Base-by-base conservation (phyloP, 176 grass and related monocot species). In the Calamus simplicifolius region DNA sequence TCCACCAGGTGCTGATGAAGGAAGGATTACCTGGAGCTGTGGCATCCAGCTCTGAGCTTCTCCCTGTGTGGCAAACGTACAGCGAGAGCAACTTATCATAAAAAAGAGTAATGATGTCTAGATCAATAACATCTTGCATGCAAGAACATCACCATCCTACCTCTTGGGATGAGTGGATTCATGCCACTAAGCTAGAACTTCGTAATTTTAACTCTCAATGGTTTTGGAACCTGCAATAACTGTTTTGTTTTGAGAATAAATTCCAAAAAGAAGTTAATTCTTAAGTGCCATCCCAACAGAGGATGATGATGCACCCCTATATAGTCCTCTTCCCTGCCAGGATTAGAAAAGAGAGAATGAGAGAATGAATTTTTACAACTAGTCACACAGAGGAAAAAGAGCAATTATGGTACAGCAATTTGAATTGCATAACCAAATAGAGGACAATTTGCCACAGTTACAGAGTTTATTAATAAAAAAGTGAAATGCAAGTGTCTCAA, bases 291-390 rank as follows among this genome's bases (percentile, higher is more conserved):
- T 90, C 64, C 91, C 86, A 57, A 90, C 58, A 76, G 90, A 96
- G 58, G 91, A 87, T 80, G 91, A 90, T 58, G 91, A 96, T 5
- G 86, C 91, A 64, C 91, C 91, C 80, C 75, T 84, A 84, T 90
- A 96, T 64, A 90, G 48, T 51, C 91, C 91, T 80, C 64, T 96
- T 69, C 85, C 68, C 91, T 96, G 81, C 5, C 49, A 83, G 50
- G 49, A 76, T 54, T 79, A 79, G 77, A 31, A 84, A 26, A 48
- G 23, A 78, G 52, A 7, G 18, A 29, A 13, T n/a, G n/a, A 55
- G 21, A 23, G 21, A 23, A 1, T 23, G 21, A 51, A 54, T 56
- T 43, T 43, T 1, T 43, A 43, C 35, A 43, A 43, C 2, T 13
- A 43, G 35, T 10, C 3, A 8, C 35, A 43, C 12, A 43, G 1